Conservation (phyloP, 768 basidiomycete species). For the Termitomyces titanicus region DNA sequence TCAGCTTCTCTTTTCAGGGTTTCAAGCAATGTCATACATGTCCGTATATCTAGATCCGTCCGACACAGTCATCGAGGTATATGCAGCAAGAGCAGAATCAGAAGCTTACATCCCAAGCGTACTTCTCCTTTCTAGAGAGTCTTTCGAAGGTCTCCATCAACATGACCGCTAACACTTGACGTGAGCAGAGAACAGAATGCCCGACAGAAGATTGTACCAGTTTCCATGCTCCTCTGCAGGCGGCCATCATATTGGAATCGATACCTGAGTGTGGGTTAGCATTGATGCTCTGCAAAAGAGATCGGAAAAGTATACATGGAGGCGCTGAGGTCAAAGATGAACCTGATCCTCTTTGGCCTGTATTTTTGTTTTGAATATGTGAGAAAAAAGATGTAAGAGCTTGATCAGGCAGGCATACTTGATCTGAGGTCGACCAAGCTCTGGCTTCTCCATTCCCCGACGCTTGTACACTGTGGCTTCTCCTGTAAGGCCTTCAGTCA, state of each 20-base stretch:
- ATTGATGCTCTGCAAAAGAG: neutral
- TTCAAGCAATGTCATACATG: conserved; percentile 42
- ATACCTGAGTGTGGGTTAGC: conserved; percentile 38
- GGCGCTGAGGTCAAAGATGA: conserved; percentile 67
- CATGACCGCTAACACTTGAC: conserved; percentile 52
- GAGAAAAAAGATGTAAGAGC: neutral
- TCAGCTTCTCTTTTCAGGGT: neutral
- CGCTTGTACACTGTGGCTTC: conserved; percentile 71
- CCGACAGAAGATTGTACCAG: conserved; percentile 37
- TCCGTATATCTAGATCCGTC: conserved; percentile 48
- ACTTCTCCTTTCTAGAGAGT: conserved; percentile 63
- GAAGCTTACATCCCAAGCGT: conserved; percentile 68
- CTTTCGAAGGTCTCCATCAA: conserved; percentile 69
- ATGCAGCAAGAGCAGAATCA: neutral
- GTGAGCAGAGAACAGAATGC: neutral
- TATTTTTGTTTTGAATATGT: too few species aligned
- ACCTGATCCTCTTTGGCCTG: conserved; percentile 62
- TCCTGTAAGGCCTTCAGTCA: conserved; percentile 66
- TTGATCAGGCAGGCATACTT: conserved; percentile 38
- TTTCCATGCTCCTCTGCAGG: conserved; percentile 59
- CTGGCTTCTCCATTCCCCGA: conserved; percentile 66
- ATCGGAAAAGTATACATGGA: conserved; percentile 43
- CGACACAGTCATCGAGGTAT: neutral
- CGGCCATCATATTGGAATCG: conserved; percentile 74
- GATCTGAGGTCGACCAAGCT: conserved; percentile 62